Percentiles rank a stretch among this genome's conserved stretches.
These are phyloP conservation scores for Wallacemonas sp. DNA, from an alignment of 208 protist genomes.

Conservation along the genomic window DNA sequence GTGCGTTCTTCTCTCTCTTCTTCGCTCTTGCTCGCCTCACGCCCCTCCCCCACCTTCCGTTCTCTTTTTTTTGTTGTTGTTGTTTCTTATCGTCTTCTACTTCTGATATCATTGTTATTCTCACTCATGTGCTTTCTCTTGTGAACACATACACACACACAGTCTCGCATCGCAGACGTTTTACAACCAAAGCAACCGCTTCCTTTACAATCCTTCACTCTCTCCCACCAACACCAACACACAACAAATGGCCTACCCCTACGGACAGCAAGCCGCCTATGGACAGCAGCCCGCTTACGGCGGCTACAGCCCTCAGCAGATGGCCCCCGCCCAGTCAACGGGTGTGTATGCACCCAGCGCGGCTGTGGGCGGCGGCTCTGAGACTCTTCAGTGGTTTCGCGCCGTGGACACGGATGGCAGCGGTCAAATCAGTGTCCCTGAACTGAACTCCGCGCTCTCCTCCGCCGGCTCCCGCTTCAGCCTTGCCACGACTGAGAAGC, in stretches of 20 bases:
- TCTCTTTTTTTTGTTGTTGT: not conserved
- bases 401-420: conserved; percentile 69
- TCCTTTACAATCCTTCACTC: not conserved
- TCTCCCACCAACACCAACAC: too few species aligned
- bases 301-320: not conserved
- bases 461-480: conserved; percentile 65
- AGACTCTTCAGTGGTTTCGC: conserved; percentile 73
- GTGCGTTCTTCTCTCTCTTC: not conserved
- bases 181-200: not conserved
- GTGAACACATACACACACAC: not conserved
- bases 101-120: too few species aligned
- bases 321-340: not conserved
- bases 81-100: not conserved
- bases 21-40: not conserved
- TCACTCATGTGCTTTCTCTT: not conserved
- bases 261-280: conserved; percentile 1
- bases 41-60: not conserved
- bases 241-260: conserved; percentile 10
- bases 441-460: conserved; percentile 76
- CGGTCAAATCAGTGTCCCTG: conserved; percentile 69
- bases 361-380: conserved; percentile 24
- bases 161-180: too few species aligned
- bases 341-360: conserved; percentile 1
- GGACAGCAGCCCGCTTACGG: not conserved
- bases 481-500: conserved; percentile 65